Percentiles rank a stretch among this genome's conserved stretches.
Evolutionary conservation across 2,329 filamentous ascomycete genomes (phyloP).

Genomic region (Cercospora beticola): DNA sequence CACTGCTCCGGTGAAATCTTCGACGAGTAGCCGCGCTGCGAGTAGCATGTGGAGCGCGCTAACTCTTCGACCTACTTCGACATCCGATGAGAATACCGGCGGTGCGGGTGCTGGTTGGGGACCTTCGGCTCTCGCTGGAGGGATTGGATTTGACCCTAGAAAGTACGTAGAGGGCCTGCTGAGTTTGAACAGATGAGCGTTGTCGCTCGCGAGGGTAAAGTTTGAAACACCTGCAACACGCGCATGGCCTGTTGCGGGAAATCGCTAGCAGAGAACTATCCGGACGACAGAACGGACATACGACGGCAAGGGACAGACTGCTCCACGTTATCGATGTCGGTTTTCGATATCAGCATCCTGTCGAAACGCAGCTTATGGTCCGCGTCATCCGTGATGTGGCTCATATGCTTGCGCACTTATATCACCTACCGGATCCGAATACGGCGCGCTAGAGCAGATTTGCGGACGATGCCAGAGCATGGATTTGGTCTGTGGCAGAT

Average conservation of each 20-base stretch:
- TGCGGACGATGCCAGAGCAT: too few relatives aligned
- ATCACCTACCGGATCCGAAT: too few relatives aligned
- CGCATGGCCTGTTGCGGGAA: too few relatives aligned
- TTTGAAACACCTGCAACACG: too few relatives aligned
- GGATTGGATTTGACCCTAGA: slow-evolving; percentile 74
- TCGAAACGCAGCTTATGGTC: too few relatives aligned
- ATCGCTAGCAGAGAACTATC: not conserved
- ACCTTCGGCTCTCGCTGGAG: slow-evolving; percentile 61
- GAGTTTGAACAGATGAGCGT: slow-evolving; percentile 54
- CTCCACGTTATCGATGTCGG: too few relatives aligned
- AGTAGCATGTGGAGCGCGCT: slow-evolving; percentile 36
- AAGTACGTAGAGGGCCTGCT: slow-evolving; percentile 72
- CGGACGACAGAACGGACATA: too few relatives aligned
- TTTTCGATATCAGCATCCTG: too few relatives aligned
- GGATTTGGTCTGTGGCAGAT: not conserved
- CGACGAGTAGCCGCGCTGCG: slow-evolving; percentile 25
- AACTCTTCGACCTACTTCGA: slow-evolving; percentile 24
- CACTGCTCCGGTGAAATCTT: slow-evolving; percentile 12
- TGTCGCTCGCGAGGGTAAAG: not conserved
- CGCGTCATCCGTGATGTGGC: too few relatives aligned
- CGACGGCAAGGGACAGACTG: too few relatives aligned
- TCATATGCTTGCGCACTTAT: too few relatives aligned
- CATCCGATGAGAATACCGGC: slow-evolving; percentile 25
- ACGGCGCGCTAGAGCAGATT: too few relatives aligned
- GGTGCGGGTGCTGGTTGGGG: slow-evolving; percentile 32